phyloP scores from a whole-genome alignment of 108 stramenopile genomes.

The Fragilaria crotonensis region DNA sequence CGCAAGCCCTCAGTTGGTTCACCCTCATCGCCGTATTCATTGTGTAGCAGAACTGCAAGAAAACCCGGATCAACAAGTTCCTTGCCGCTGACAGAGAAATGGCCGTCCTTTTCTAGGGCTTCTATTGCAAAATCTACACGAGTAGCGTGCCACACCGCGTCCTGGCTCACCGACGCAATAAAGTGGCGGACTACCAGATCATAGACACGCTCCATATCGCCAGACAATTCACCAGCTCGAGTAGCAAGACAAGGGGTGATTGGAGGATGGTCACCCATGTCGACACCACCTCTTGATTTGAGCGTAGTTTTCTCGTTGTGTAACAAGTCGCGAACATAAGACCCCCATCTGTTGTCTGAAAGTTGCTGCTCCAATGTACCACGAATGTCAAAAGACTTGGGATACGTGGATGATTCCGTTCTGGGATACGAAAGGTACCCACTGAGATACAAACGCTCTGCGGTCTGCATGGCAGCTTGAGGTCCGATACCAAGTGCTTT shows the following conservation, averaged over 20 bases:
- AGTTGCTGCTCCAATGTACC: conserved; percentile 72
- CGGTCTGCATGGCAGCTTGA: conserved; percentile 63
- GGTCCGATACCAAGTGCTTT: conserved; percentile 85
- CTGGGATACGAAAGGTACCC: conserved; percentile 83
- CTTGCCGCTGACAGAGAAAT: conserved; percentile 66
- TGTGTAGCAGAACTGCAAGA: conserved; percentile 64
- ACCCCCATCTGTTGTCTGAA: conserved; percentile 62
- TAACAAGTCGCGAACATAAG: conserved; percentile 59
- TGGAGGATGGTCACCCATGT: conserved; percentile 87
- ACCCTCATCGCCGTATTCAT: conserved; percentile 72
- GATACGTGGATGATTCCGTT: conserved; percentile 77
- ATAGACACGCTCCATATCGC: conserved; percentile 83
- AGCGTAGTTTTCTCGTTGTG: conserved; percentile 27
- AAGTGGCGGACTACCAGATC: conserved; percentile 84
- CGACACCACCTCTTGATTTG: conserved; percentile 66
- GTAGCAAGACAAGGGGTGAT: conserved; percentile 74
- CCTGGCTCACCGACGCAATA: conserved; percentile 78
- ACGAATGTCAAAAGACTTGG: conserved; percentile 71
- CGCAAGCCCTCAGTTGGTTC: conserved; percentile 13
- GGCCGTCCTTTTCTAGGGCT: conserved; percentile 62
- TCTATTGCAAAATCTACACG: conserved; percentile 56
- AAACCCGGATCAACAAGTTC: conserved; percentile 73
- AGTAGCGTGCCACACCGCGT: conserved; percentile 86
- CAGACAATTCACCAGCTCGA: conserved; percentile 46
- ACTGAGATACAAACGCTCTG: conserved; percentile 76